Evolutionary conservation across 176 grass and related monocot genomes (phyloP).

Genomic region (Phoenix roebelenii): DNA sequence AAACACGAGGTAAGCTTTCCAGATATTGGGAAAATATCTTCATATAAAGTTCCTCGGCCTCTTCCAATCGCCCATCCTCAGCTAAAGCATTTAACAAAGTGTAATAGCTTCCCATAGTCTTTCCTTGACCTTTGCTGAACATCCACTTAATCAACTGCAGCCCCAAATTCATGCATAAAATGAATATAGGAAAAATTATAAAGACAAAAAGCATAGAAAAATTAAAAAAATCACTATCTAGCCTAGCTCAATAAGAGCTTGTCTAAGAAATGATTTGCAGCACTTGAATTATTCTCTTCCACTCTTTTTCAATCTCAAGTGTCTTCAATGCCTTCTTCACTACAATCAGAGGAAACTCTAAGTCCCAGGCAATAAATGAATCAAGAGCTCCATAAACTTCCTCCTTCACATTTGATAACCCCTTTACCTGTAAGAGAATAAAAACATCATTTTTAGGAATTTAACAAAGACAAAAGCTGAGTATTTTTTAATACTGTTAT

Average conservation of each 20-base stretch:
- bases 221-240: conserved; percentile 4
- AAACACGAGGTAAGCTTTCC: conserved; percentile 78
- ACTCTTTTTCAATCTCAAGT: conserved; percentile 85
- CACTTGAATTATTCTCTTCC: conserved; percentile 98
- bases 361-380: conserved; percentile 95
- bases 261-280: not conserved
- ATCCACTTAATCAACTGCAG: conserved; percentile 95
- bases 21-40: conserved; percentile 68
- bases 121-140: conserved; percentile 98
- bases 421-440: conserved; percentile 54
- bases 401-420: conserved; percentile 89
- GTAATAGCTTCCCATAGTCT: conserved; percentile 89
- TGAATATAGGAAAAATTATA: not conserved
- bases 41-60: conserved; percentile 80
- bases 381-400: conserved; percentile 93
- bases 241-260: not conserved
- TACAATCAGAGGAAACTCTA: conserved; percentile 90
- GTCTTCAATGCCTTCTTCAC: conserved; percentile 89
- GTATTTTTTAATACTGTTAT: not conserved
- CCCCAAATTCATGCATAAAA: not conserved
- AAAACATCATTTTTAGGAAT: conserved; percentile 1
- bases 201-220: not conserved
- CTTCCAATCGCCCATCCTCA: conserved; percentile 67
- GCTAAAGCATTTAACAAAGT: conserved; percentile 84
- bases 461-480: not conserved